Conservation (phyloP, 179 eudicot species). For the Beta lomatogona region DNA sequence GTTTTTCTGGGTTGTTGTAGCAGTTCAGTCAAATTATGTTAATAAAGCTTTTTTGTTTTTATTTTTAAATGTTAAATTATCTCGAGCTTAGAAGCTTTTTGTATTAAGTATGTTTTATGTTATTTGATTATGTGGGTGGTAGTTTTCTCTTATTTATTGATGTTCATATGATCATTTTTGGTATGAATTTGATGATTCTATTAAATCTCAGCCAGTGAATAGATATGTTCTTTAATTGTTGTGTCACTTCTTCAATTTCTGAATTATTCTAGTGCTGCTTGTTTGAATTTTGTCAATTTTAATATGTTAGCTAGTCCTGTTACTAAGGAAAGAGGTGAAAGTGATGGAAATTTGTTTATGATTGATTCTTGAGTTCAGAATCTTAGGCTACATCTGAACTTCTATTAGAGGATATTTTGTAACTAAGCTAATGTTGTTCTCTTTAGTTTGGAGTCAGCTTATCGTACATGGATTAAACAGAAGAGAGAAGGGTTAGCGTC, state of each 20-base stretch:
- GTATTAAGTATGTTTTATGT: too few relatives aligned
- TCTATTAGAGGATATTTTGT: not conserved
- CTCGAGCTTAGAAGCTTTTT: too few relatives aligned
- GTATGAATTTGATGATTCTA: not conserved
- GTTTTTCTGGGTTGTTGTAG: not conserved
- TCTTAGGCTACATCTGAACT: not conserved
- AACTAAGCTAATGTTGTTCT: not conserved
- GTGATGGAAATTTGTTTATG: not conserved
- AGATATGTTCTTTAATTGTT: not conserved
- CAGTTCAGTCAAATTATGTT: not conserved
- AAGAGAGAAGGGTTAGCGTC: slow-evolving; percentile 49
- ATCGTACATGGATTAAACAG: slow-evolving; percentile 66
- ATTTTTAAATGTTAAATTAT: too few relatives aligned
- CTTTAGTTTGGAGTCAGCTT: slow-evolving; percentile 68
- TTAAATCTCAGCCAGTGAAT: not conserved
- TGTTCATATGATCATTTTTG: not conserved
- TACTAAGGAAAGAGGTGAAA: not conserved
- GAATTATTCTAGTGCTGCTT: slow-evolving; percentile 6
- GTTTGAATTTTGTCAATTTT: too few relatives aligned
- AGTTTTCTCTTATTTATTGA: not conserved
- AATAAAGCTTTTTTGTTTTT: too few relatives aligned
- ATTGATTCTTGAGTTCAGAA: not conserved
- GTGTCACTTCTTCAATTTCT: not conserved
- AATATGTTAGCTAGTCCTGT: not conserved
- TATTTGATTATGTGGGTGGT: too few relatives aligned